phyloP scores from a whole-genome alignment of 208 protist species.

The Tritrichomonas musculus region DNA sequence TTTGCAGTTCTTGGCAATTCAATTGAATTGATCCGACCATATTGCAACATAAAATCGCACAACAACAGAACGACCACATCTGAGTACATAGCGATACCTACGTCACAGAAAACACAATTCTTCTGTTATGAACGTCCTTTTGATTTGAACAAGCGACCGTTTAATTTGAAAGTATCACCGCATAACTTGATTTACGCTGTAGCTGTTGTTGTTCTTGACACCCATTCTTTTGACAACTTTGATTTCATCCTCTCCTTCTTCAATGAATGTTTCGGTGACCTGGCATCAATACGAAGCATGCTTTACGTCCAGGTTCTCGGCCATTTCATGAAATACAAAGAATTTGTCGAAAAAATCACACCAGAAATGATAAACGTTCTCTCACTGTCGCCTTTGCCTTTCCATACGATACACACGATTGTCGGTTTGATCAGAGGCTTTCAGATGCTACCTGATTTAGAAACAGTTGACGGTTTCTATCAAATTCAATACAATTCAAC shows the following conservation, averaged over 20 bases:
- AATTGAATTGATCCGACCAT: neutral
- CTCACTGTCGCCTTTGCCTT: neutral
- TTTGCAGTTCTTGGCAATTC: neutral
- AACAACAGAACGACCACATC: neutral
- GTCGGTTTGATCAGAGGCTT: neutral
- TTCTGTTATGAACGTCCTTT: neutral
- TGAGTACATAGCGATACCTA: neutral
- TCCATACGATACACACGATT: neutral
- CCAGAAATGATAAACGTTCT: neutral
- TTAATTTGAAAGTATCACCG: neutral
- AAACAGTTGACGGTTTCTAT: neutral
- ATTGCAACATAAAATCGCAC: neutral
- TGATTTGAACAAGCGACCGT: neutral
- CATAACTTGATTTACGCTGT: neutral
- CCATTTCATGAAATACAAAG: neutral
- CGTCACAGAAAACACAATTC: neutral
- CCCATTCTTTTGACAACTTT: neutral
- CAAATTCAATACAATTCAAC: neutral
- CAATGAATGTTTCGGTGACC: neutral
- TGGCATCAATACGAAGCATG: neutral
- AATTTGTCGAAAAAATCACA: neutral
- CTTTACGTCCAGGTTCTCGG: neutral
- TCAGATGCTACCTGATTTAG: neutral
- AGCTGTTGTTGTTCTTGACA: neutral
- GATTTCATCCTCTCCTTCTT: slow-evolving; percentile 30